Evolutionary conservation across 2,329 filamentous ascomycete genomes (phyloP), one percentile per base, ranked within the genome.

Genomic region (Trichoderma sp.): DNA sequence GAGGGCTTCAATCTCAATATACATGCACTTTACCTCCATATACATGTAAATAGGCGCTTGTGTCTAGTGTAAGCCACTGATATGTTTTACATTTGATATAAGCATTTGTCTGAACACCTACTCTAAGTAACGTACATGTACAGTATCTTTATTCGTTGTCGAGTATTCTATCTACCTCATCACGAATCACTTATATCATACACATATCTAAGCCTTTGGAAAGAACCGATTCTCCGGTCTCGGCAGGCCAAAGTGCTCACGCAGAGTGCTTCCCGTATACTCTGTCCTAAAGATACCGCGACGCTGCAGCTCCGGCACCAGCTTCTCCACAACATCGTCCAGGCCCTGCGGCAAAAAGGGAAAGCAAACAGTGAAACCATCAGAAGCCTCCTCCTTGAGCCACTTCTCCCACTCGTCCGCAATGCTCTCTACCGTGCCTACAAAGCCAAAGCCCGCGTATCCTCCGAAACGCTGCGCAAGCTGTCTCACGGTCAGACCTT

Each of bases 171-270:
- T 28, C 5, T 6, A n/a, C 17, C 17, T n/a, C 11, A 32, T 59
- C n/a, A 20, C 43, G 8, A 50, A 43, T 4, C 9, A 20, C 8
- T 50, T 12, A n/a, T 20, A 50, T 50, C 43, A n/a, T 66, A 8
- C 20, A 36, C 7, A 5, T 4, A 7, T 9, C 5, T 34, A 34
- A 15, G 57, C 57, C 57, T 59, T 59, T 36, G 26, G 39, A 68
- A 83, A 83, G 71, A 83, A 83, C 17, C 72, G 74, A 30, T 83
- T 83, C 61, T 75, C 77, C 1, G 86, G 86, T 26, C 85, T 78
- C 11, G 83, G 82, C 36, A 88, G 81, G 5, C 86, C 86, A 53
- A 88, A 79, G 77, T 89, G 86, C 50, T 88, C 86, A 53, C 87
- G 79, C 74, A 88, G 76, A 1, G 86, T 88, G 1, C 80, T 82